These are phyloP conservation scores for Madurella fahalii DNA, from an alignment of 2,329 filamentous ascomycete species.

Conservation along the genomic window DNA sequence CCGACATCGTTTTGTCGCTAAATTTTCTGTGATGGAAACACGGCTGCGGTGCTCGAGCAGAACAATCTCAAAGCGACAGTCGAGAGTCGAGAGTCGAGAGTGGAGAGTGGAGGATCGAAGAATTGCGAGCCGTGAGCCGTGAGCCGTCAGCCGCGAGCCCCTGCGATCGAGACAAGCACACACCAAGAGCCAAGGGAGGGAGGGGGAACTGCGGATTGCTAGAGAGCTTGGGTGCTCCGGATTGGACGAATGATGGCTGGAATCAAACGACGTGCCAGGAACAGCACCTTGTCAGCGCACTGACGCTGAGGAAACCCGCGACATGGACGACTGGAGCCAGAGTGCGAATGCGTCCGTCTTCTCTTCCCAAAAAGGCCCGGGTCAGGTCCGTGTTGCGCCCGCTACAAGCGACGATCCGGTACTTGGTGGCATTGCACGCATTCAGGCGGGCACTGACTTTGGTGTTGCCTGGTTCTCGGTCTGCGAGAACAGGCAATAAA, in stretches of 20 bases:
- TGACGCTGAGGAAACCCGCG: constrained; percentile 17
- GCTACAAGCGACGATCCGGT: constrained; percentile 14
- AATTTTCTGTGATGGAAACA: too few relatives aligned
- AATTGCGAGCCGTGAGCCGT: too few relatives aligned
- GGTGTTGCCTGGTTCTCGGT: constrained; percentile 1
- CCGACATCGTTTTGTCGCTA: too few relatives aligned
- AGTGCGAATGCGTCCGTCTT: not conserved
- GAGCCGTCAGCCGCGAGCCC: too few relatives aligned
- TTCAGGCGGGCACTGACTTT: not conserved
- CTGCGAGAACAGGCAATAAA: constrained; percentile 8
- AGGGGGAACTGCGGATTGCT: too few relatives aligned
- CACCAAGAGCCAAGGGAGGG: too few relatives aligned
- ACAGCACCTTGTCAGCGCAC: constrained; percentile 18
- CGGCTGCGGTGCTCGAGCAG: too few relatives aligned
- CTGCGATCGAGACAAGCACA: too few relatives aligned
- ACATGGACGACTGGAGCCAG: constrained; percentile 5
- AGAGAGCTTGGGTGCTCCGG: constrained; percentile 8
- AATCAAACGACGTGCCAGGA: constrained; percentile 9
- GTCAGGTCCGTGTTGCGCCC: constrained; percentile 3
- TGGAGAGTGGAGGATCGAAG: too few relatives aligned
- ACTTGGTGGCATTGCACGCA: constrained; percentile 12
- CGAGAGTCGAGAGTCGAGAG: too few relatives aligned
- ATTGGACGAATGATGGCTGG: constrained; percentile 14
- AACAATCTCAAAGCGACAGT: too few relatives aligned
- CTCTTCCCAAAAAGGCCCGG: constrained; percentile 7